Conservation (phyloP, 352 stramenopile genomes). For the Pythium periplocum region DNA sequence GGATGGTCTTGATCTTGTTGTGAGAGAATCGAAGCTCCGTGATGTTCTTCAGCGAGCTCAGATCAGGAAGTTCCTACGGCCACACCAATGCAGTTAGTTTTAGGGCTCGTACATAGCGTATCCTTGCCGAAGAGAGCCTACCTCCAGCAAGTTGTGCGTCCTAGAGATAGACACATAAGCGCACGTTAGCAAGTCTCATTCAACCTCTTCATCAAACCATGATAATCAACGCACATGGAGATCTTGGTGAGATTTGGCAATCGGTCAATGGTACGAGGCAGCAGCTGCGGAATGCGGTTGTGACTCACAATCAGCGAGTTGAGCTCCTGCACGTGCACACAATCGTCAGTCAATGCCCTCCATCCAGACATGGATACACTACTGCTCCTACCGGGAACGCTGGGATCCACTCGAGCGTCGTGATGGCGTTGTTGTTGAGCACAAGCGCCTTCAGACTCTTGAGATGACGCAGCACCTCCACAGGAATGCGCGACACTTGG, state of each 20-base stretch:
- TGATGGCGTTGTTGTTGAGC: constrained; percentile 83
- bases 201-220: background rate
- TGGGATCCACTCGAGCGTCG: constrained; percentile 77
- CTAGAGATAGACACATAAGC: constrained; percentile 14
- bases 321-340: constrained; percentile 30
- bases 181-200: background rate
- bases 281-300: constrained; percentile 71
- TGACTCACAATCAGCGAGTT: constrained; percentile 85
- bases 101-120: too few relatives aligned
- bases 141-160: constrained; percentile 73
- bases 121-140: background rate
- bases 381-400: constrained; percentile 35
- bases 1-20: constrained; percentile 73
- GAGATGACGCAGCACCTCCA: constrained; percentile 64
- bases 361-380: too few relatives aligned
- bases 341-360: too few relatives aligned
- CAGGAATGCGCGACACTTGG: constrained; percentile 61
- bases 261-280: constrained; percentile 50
- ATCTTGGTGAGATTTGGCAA: constrained; percentile 79
- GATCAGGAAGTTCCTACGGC: constrained; percentile 46
- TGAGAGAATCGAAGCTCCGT: constrained; percentile 79
- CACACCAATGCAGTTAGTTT: too few relatives aligned
- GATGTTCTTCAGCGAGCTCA: constrained; percentile 56
- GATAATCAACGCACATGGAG: constrained; percentile 49
- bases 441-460: constrained; percentile 73